Percentiles rank a stretch among this genome's conserved stretches.
These are phyloP conservation scores for Ophiocordyceps unilateralis DNA, from an alignment of 2,329 filamentous ascomycete species.

Conservation along the genomic window DNA sequence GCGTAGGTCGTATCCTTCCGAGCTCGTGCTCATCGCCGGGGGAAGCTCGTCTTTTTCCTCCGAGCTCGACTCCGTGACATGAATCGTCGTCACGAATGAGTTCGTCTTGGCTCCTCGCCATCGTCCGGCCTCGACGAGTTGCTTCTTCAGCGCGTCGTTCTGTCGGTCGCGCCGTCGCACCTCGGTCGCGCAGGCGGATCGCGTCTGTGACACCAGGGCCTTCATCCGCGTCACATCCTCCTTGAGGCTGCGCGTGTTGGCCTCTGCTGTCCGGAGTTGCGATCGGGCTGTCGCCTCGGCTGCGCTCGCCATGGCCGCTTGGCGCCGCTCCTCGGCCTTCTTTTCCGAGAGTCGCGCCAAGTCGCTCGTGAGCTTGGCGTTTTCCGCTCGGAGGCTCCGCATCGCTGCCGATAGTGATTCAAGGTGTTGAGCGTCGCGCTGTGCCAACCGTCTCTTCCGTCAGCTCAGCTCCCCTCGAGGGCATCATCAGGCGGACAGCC, in stretches of 20 bases:
- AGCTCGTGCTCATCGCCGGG: conserved; percentile 7
- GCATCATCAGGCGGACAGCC: not conserved
- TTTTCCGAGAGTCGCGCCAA: conserved; percentile 41
- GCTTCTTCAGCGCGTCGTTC: conserved; percentile 75
- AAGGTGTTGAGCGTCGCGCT: conserved; percentile 81
- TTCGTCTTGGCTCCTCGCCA: conserved; percentile 39
- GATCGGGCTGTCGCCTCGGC: conserved; percentile 53
- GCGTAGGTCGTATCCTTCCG: conserved; percentile 49
- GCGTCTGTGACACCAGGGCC: conserved; percentile 62
- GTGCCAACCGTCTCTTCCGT: conserved; percentile 1
- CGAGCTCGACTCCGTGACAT: conserved; percentile 34
- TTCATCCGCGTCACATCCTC: conserved; percentile 73
- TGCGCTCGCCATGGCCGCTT: conserved; percentile 42
- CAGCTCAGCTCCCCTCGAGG: not conserved
- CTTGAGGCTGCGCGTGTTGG: conserved; percentile 56
- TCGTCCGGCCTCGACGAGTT: conserved; percentile 55
- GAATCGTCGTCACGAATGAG: conserved; percentile 38
- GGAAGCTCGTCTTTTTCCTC: conserved; percentile 21
- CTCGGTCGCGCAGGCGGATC: conserved; percentile 77
- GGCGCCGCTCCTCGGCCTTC: conserved; percentile 35
- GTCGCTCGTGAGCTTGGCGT: conserved; percentile 54
- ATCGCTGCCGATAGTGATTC: conserved; percentile 69
- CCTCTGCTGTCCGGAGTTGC: conserved; percentile 58
- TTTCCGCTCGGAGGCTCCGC: conserved; percentile 57
- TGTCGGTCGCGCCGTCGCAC: conserved; percentile 79